Evolutionary conservation across 176 grass and related monocot genomes (phyloP).

Genomic region (Cocos nucifera): DNA sequence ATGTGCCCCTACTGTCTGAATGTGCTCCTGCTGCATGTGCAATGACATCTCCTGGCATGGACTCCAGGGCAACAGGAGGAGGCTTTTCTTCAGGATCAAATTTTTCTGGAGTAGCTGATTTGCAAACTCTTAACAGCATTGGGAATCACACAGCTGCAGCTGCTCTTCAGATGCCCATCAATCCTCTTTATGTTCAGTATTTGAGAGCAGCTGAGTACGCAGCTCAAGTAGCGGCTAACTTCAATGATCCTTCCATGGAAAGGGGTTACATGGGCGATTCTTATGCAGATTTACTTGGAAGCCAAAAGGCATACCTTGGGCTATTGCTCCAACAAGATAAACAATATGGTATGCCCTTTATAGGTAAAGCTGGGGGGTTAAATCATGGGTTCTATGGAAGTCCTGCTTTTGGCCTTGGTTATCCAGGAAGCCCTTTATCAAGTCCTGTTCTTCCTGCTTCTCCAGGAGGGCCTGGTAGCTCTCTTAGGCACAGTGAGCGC

Average conservation of each 20-base stretch:
- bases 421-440: conserved; percentile 8
- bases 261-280: neutral
- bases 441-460: neutral
- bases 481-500: conserved; percentile 3
- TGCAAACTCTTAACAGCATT: too few relatives aligned
- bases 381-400: conserved; percentile 3
- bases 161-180: too few relatives aligned
- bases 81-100: too few relatives aligned
- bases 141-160: too few relatives aligned
- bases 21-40: conserved; percentile 22
- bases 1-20: conserved; percentile 32
- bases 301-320: neutral
- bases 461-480: conserved; percentile 2
- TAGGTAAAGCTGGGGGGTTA: conserved; percentile 1
- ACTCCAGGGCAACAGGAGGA: too few relatives aligned
- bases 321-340: neutral
- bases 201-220: too few relatives aligned
- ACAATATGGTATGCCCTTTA: conserved; percentile 5
- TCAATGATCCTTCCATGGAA: conserved; percentile 2
- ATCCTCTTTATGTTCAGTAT: too few relatives aligned
- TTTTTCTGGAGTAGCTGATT: too few relatives aligned
- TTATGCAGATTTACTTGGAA: conserved; percentile 8
- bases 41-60: conserved; percentile 3
- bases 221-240: too few relatives aligned
- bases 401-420: conserved; percentile 2